phyloP scores from a whole-genome alignment of 257 asterid genomes.

The Knoxia roxburghii region DNA sequence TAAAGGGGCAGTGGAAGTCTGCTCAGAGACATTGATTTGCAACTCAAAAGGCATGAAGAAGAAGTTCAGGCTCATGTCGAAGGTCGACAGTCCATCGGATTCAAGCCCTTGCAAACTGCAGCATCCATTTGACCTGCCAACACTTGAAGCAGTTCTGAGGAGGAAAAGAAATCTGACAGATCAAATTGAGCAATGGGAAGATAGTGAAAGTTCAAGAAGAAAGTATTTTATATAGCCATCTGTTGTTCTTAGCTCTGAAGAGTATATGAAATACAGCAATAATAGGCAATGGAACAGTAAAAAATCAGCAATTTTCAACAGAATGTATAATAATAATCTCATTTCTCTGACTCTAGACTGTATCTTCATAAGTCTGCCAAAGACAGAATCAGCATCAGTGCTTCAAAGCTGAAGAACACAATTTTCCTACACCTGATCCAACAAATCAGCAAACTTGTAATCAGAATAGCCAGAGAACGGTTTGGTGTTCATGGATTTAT shows the following conservation, averaged over 20 bases:
- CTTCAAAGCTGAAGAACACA: neutral
- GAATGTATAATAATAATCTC: neutral
- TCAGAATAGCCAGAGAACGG: neutral
- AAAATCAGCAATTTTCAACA: constrained; percentile 1
- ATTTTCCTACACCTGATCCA: constrained; percentile 3
- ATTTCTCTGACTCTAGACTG: constrained; percentile 1
- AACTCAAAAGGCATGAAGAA: constrained; percentile 50
- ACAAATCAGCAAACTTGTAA: neutral
- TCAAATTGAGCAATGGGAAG: constrained; percentile 37
- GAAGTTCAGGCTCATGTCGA: constrained; percentile 47
- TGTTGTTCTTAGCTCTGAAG: too few species aligned
- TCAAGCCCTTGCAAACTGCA: constrained; percentile 53
- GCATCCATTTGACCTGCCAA: constrained; percentile 27
- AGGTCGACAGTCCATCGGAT: constrained; percentile 42
- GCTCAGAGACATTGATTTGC: constrained; percentile 60
- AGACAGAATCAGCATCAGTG: constrained; percentile 7
- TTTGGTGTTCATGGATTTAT: constrained; percentile 20
- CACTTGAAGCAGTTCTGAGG: constrained; percentile 27
- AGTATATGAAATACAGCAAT: too few species aligned
- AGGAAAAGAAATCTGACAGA: constrained; percentile 40
- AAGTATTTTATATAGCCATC: neutral
- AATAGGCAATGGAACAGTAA: neutral
- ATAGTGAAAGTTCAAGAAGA: constrained; percentile 9
- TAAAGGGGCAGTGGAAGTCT: constrained; percentile 49
- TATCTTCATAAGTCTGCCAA: constrained; percentile 1